A percentile compares a stretch with the other conserved stretches of the same genome.
Conservation (phyloP, 768 basidiomycete species). For the Psilocybe sp. region DNA sequence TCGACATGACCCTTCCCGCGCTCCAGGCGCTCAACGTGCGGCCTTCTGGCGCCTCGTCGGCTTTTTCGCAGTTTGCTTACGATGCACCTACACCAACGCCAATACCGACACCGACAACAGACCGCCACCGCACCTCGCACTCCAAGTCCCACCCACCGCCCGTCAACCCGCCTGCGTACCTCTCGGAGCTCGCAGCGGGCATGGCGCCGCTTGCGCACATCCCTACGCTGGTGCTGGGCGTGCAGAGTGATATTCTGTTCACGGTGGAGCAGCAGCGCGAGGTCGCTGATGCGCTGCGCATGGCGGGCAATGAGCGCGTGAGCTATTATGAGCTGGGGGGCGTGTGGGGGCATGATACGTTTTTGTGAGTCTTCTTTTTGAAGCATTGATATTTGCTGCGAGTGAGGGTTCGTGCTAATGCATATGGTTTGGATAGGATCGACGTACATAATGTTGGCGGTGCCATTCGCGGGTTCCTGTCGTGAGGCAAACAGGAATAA, state of each 20-base stretch:
- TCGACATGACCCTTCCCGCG: slow-evolving; percentile 86
- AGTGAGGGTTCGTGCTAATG: not conserved
- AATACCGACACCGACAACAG: slow-evolving; percentile 15
- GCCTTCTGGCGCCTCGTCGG: slow-evolving; percentile 20
- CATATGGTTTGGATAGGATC: slow-evolving; percentile 40
- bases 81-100: slow-evolving; percentile 15
- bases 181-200: slow-evolving; percentile 75
- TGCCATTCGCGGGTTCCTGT: slow-evolving; percentile 87
- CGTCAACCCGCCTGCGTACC: slow-evolving; percentile 68
- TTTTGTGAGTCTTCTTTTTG: slow-evolving; percentile 58
- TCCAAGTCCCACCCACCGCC: slow-evolving; percentile 75
- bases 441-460: slow-evolving; percentile 90
- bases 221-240: slow-evolving; percentile 86
- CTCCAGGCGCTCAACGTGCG: slow-evolving; percentile 66
- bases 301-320: slow-evolving; percentile 85
- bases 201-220: slow-evolving; percentile 71
- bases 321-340: slow-evolving; percentile 97
- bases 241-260: slow-evolving; percentile 95
- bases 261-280: slow-evolving; percentile 97
- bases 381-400: not conserved
- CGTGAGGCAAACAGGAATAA: slow-evolving; percentile 29
- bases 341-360: slow-evolving; percentile 99
- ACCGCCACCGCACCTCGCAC: slow-evolving; percentile 41
- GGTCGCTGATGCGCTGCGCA: slow-evolving; percentile 85
- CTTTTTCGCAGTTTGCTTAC: no score